Evolutionary conservation across 164 flowering plant species (phyloP), one percentile per base, ranked within the genome.

Genomic region (Litsea cubeba): DNA sequence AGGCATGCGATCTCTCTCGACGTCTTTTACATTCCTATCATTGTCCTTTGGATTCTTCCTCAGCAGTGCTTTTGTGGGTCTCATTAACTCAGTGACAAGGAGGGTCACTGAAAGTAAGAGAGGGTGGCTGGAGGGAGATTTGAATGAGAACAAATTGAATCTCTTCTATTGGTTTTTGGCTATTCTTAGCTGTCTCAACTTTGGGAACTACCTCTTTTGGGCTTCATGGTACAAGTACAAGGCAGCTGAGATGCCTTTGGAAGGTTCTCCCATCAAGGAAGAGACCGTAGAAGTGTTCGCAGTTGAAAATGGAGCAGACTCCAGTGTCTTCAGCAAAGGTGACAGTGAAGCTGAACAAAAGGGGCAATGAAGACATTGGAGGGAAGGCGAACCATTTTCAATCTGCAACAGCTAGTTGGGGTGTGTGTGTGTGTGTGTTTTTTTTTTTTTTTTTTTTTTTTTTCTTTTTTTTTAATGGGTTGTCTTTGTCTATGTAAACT

Each of bases 151-250:
- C 75, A 76, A 87, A 24, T 71, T 89, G 80, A 32, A 90, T 67
- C 81, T 85, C 3, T 90, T 90, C 72, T 90, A 88, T 62, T 90
- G 90, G 90, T 89, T 90, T 77, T 74, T 90, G 73, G 87, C 92
- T 26, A 78, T 87, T 23, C 81, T 89, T 54, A 86, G 95, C 70
- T 72, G 35, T 32, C 64, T 90, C 40, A 90, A 90, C 79, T 88
- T 90, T 71, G 72, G 69, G 0, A 83, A 82, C 71, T 90, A 89
- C 68, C 78, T 88, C 2, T 84, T 73, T 23, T 88, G 88, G 85
- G 87, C 90, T 0, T 74, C 81, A 0, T 87, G 95, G 90, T 90
- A 88, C 85, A 89, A 89, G 77, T 89, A 87, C 84, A 89, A 85
- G 72, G 20, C 74, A 17, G 73, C 71, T 32, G 50, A 10, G 23